These are phyloP conservation scores for Sergeia podlipaevii DNA, from an alignment of 208 protist genomes.

Conservation along the genomic window DNA sequence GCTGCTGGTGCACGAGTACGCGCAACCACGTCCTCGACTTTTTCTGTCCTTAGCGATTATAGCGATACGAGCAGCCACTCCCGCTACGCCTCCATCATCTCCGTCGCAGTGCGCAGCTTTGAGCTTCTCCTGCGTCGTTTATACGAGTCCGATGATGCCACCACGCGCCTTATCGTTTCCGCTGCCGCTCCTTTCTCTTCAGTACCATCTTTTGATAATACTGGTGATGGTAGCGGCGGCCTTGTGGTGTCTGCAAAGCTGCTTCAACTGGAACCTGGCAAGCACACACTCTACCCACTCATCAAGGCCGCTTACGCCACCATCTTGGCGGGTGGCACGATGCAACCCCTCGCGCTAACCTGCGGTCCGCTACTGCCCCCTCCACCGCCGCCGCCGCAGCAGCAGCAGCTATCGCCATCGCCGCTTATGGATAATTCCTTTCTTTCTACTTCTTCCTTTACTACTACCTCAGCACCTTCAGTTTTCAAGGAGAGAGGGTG, in stretches of 20 bases:
- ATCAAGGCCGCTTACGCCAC: slow-evolving; percentile 46
- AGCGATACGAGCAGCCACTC: not conserved
- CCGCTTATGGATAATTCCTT: too few relatives aligned
- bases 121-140: slow-evolving; percentile 20
- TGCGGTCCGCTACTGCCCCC: slow-evolving; percentile 59
- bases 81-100: not conserved
- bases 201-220: too few relatives aligned
- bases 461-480: not conserved
- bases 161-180: slow-evolving; percentile 18
- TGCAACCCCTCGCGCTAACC: slow-evolving; percentile 87
- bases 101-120: slow-evolving; percentile 19
- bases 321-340: slow-evolving; percentile 91
- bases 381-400: not conserved
- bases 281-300: slow-evolving; percentile 52
- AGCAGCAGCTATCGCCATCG: not conserved
- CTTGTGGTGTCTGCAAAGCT: slow-evolving; percentile 22
- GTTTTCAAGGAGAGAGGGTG: not conserved
- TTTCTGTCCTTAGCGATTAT: not conserved
- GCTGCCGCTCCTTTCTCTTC: not conserved
- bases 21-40: not conserved
- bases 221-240: not conserved
- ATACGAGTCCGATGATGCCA: slow-evolving; percentile 22
- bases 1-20: too few relatives aligned
- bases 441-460: not conserved
- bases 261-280: slow-evolving; percentile 66